Evolutionary conservation across 495 filamentous ascomycete genomes (phyloP).

Genomic region (Cercophora samala): DNA sequence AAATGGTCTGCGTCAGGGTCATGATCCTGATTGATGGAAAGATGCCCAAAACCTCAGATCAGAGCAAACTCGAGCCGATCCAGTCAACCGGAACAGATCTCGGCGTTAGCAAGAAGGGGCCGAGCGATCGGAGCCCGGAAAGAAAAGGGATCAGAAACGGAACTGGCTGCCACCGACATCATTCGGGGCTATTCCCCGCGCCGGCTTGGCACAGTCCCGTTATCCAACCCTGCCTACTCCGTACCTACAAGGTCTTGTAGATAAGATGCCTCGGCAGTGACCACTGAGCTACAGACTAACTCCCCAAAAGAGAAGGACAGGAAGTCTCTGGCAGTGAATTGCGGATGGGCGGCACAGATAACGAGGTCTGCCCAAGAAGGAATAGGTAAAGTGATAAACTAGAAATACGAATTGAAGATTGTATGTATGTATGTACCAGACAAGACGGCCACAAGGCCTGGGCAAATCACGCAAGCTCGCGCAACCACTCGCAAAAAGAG

Average conservation of each 20-base stretch:
- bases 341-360: constrained; percentile 5
- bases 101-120: constrained; percentile 5
- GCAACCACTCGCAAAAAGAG: constrained; percentile 10
- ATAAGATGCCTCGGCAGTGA: neutral
- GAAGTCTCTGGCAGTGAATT: neutral
- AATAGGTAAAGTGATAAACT: neutral
- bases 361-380: neutral
- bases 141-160: neutral
- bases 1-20: neutral
- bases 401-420: neutral
- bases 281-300: neutral
- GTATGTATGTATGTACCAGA: neutral
- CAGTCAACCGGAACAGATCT: constrained; percentile 4
- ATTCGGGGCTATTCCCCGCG: neutral
- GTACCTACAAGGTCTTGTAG: too few species aligned
- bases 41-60: neutral
- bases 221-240: neutral
- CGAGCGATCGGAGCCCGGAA: constrained; percentile 6
- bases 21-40: neutral
- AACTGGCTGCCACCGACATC: constrained; percentile 1
- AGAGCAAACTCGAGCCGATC: neutral
- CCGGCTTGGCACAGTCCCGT: neutral
- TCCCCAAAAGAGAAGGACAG: neutral
- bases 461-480: constrained; percentile 24
- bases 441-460: too few species aligned